Percentiles rank a stretch among this genome's conserved stretches.
Evolutionary conservation across 208 protist genomes (phyloP).

Genomic region (Trichomonas vaginalis): DNA sequence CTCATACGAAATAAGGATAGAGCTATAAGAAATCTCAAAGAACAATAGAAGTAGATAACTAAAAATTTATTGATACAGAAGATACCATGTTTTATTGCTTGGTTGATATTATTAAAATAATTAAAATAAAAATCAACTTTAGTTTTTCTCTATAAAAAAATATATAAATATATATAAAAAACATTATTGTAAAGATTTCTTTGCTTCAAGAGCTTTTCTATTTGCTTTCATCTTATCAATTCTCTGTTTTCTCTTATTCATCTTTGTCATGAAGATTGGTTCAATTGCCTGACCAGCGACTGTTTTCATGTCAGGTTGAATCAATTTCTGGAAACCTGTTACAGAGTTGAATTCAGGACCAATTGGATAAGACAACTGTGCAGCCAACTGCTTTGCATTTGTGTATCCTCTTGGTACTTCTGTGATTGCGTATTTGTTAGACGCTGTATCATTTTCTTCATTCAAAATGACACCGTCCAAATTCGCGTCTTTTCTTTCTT

Average conservation of each 20-base stretch:
- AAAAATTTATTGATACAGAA: no score
- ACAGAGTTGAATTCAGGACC: conserved; percentile 11
- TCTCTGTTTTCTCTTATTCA: neutral
- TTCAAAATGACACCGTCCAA: neutral
- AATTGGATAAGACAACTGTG: neutral
- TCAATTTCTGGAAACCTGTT: neutral
- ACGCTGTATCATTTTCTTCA: neutral
- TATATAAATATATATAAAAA: neutral
- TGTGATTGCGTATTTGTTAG: neutral
- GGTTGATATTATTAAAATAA: no score
- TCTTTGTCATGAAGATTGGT: neutral
- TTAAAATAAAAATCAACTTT: no score
- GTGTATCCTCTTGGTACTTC: neutral
- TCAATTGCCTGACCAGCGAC: neutral
- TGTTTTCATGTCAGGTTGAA: neutral
- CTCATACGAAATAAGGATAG: no score
- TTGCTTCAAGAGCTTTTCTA: neutral
- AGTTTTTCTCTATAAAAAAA: neutral
- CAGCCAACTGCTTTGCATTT: neutral
- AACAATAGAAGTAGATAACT: no score
- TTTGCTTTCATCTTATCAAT: neutral
- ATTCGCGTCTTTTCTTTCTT: neutral
- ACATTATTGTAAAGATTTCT: neutral
- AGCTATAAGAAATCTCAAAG: no score
- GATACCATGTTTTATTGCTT: no score